Evolutionary conservation across 345 rosid genomes (phyloP).

Genomic region (Eucalyptus grandis): DNA sequence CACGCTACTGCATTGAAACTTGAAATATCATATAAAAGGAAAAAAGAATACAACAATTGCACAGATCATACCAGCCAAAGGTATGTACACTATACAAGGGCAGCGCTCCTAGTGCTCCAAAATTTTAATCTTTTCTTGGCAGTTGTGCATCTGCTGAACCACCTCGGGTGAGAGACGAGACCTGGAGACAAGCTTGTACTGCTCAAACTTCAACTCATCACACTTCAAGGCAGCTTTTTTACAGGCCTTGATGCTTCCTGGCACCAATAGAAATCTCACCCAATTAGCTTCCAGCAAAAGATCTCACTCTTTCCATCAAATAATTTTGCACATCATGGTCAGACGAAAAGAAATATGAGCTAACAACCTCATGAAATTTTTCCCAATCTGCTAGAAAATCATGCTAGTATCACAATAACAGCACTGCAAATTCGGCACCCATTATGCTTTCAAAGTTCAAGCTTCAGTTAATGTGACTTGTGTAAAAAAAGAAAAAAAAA

Average conservation of each 20-base stretch:
- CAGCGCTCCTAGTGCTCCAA: conserved; percentile 18
- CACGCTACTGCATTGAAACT: neutral
- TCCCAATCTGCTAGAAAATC: no score
- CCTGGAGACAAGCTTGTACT: conserved; percentile 33
- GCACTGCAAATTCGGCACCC: neutral
- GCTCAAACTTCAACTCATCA: conserved; percentile 69
- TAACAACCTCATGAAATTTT: no score
- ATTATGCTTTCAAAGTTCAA: neutral
- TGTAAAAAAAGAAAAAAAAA: accelerated
- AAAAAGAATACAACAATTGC: neutral
- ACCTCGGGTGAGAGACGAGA: conserved; percentile 31
- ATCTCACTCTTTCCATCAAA: neutral
- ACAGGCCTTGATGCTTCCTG: conserved; percentile 63
- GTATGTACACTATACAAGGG: neutral
- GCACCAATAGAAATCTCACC: neutral
- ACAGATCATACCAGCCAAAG: neutral
- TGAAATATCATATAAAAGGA: neutral
- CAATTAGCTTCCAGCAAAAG: neutral
- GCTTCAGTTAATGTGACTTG: neutral
- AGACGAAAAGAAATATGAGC: accelerated
- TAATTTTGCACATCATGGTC: neutral
- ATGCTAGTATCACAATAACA: no score
- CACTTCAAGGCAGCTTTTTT: conserved; percentile 57
- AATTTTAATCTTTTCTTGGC: conserved; percentile 53
- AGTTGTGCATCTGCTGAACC: conserved; percentile 40